Base-by-base conservation (phyloP, 352 stramenopile species). In the Poterioochromonas sp. region DNA sequence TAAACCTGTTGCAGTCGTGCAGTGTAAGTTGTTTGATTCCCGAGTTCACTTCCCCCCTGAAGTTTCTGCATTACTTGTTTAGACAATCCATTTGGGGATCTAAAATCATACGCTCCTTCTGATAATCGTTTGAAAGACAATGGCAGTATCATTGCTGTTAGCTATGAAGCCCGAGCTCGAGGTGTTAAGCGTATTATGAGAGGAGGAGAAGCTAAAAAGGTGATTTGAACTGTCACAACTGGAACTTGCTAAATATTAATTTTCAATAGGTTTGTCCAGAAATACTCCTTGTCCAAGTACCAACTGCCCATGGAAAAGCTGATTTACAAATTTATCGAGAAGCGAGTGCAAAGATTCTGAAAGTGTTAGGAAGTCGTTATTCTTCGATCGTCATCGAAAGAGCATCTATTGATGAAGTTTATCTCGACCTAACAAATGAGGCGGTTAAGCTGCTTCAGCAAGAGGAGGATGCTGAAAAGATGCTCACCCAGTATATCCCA, bases 331-430 rank as follows among this genome's bases (percentile, higher is more conserved):
- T 85, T 22, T 86, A 86, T 81, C 83, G 80, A 40, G 58, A 84
- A 26, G 73, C 40, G 0, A 78, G 80, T n/a, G 73, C 71, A 29
- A 65, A 51, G 18, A 80, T 86, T 47, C 70, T 85, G 43, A 44
- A 51, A 32, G 63, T 73, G 26, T 32, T 73, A 20, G 37, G 63
- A 3, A 22, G 40, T 8, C 22, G 63, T 8, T 73, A 73, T 49
- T 5, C 29, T n/a, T 80, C 73, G 12, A 77, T 70, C 37, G 39
- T 74, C 11, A 80, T 85, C n/a, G 83, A 86, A 65, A 77, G 82
- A 62, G 81, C 81, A 1, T 84, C 79, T 37, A 81, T 85, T 39
- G 83, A 86, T 79, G 83, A 86, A 79, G 83, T 83, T n/a, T 85
- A 85, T 53, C 65, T 86, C 0, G 83, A 86, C 43, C 64, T 86